Evolutionary conservation across 441 rosid species (phyloP).

Genomic region (Daphne laureola): DNA sequence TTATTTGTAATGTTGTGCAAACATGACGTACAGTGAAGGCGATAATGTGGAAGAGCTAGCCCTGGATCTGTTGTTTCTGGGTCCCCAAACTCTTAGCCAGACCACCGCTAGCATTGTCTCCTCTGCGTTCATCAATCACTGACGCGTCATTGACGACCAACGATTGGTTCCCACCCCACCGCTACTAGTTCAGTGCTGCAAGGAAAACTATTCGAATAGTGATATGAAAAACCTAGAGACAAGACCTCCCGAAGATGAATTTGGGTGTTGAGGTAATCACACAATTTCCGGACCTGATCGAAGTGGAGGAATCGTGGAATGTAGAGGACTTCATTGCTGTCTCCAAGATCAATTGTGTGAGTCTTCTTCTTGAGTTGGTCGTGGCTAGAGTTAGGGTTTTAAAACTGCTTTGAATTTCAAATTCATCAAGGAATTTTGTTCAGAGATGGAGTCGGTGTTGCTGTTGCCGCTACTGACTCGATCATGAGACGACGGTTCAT

Average conservation of each 20-base stretch:
- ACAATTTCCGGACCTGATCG: slow-evolving; percentile 51
- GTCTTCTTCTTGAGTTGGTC: slow-evolving; percentile 14
- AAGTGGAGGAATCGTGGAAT: slow-evolving; percentile 39
- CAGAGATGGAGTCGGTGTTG: slow-evolving; percentile 51
- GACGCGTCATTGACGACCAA: too few relatives aligned
- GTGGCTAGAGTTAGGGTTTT: slow-evolving; percentile 14
- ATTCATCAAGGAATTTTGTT: slow-evolving; percentile 12
- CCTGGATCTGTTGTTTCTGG: too few relatives aligned
- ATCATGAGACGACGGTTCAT: slow-evolving; percentile 29
- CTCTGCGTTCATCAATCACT: too few relatives aligned
- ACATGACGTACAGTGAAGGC: too few relatives aligned
- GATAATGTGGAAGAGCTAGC: too few relatives aligned
- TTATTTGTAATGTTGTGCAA: too few relatives aligned
- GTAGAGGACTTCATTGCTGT: slow-evolving; percentile 55
- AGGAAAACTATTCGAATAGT: neutral
- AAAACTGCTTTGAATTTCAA: slow-evolving; percentile 13
- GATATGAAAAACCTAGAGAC: slow-evolving; percentile 46
- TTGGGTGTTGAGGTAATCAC: slow-evolving; percentile 51
- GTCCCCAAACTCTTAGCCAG: too few relatives aligned
- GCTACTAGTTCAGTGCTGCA: too few relatives aligned
- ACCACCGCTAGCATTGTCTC: too few relatives aligned
- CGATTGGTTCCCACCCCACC: too few relatives aligned
- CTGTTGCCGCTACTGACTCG: slow-evolving; percentile 24
- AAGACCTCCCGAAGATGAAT: slow-evolving; percentile 76
- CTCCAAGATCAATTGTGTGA: slow-evolving; percentile 51